Base-by-base conservation (phyloP, 2,329 filamentous ascomycete species). In the Alternaria ethzedia region DNA sequence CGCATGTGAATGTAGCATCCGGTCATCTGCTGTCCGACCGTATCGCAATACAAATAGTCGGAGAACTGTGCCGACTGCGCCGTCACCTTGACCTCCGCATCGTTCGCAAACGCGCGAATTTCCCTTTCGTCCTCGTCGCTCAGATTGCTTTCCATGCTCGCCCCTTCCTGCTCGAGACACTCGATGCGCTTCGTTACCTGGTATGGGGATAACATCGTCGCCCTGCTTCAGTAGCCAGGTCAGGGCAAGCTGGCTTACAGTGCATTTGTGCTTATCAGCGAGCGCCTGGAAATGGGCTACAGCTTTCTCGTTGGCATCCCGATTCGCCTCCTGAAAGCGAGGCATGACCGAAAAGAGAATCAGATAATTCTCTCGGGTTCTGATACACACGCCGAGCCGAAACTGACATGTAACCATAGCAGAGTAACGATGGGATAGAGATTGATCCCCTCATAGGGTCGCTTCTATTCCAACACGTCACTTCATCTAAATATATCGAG, bases 11-110 rank as follows among this genome's bases (percentile, higher is more conserved):
- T 1, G 15, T 5, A 3, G 0, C n/a, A n/a, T 36, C 15, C 15
- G 15, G 7, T 36, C 15, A 36, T n/a, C 8, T 36, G 0, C 15
- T n/a, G 1, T 3, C 2, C 32, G 4, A 36, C 0, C 0, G 4
- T 36, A 10, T 36, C 7, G 32, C 15, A 1, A 9, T 9, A 36
- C 32, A 36, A 5, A 36, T 36, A 36, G 1, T 3, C 15, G 2
- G 13, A 36, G 4, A n/a, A 36, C 2, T 3, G 32, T 9, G 32
- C 32, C 13, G 13, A 15, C 32, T 36, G 32, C 32, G 15, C 15
- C 32, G 32, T 36, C 4, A 13, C 13, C 4, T 36, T n/a, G 13
- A n/a, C 32, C 15, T 2, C 15, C 7, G 32, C 32, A 36, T 36
- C 32, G 2, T 36, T 3, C 13, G 32, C 32, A 36, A 36, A 36